Base-by-base conservation (phyloP, 73 alveolate species). In the Paramecium sonneborni region DNA sequence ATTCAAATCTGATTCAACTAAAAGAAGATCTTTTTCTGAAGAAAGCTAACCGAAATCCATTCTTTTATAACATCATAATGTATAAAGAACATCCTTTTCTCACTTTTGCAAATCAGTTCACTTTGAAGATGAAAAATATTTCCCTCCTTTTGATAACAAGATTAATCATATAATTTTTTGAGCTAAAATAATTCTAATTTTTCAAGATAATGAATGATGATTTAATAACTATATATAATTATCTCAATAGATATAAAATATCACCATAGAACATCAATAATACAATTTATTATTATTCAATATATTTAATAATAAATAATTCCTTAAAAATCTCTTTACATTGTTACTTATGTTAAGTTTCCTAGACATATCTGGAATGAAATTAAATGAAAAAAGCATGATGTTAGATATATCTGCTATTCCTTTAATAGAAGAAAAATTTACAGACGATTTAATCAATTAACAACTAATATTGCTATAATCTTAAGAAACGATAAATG, bases 341-440 rank as follows among this genome's bases (percentile, higher is more conserved):
- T 52, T 18, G 15, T 52, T 52, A 30, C 23, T 15, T 18, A 52
- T 52, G 68, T 30, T n/a, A 52, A 23, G 23, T 52, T 52, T 18
- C 34, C 68, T 52, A 18, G 87, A 74, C 46, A 32, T 35, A 14
- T 35, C 87, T 74, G 87, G 87, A 28, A 74, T 74, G 14, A 5
- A 35, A 21, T 35, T 1, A 3, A 35, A 21, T 14, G 87, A 74
- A 38, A 32, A 43, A 74, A 74, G 37, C 10, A 1, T 74, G 67
- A 4, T 74, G 67, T 35, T 74, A 5, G 87, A 74, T 38, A 74
- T 74, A 3, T 74, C 87, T 38, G 56, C 56, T 38, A 74, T 74
- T 35, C 87, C 87, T 1, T 4, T 74, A 0, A 35, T 21, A 1
- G 87, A 74, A 43, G 87, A 74, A 9, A 52, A 52, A 52, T 52